Evolutionary conservation across 352 stramenopile genomes (phyloP).

Genomic region (Blastocystis sp.): DNA sequence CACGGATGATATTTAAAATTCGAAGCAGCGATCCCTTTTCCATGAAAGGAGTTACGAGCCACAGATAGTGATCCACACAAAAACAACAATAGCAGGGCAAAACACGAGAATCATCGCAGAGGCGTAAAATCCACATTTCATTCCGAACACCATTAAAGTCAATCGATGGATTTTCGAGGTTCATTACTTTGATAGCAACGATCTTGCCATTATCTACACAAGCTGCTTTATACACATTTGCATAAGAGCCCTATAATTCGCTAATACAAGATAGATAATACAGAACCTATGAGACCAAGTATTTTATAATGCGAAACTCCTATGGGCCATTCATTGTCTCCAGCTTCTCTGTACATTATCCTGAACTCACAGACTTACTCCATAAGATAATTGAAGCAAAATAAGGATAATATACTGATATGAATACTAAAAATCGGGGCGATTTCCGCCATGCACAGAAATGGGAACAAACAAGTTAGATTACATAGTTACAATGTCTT

Average conservation of each 20-base stretch:
- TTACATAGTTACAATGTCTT: constrained; percentile 48
- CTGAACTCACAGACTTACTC: not conserved
- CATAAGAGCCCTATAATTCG: not conserved
- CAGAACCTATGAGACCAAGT: not conserved
- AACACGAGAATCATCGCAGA: not conserved
- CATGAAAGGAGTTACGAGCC: constrained; percentile 42
- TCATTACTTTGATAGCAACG: not conserved
- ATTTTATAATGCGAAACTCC: not conserved
- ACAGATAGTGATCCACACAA: not conserved
- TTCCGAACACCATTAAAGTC: not conserved
- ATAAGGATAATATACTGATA: not conserved
- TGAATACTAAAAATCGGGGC: not conserved
- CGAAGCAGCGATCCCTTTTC: not conserved
- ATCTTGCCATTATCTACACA: not conserved
- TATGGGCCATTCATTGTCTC: not conserved
- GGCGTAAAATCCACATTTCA: not conserved
- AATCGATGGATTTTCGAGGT: not conserved
- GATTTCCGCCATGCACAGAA: not conserved
- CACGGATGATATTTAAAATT: not conserved
- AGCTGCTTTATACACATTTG: constrained; percentile 12
- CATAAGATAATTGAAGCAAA: not conserved
- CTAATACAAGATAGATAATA: not conserved
- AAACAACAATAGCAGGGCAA: constrained; percentile 9
- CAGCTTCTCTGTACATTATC: not conserved
- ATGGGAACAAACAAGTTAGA: not conserved